Conservation (phyloP, 108 stramenopile species). For the Seminavis robusta region DNA sequence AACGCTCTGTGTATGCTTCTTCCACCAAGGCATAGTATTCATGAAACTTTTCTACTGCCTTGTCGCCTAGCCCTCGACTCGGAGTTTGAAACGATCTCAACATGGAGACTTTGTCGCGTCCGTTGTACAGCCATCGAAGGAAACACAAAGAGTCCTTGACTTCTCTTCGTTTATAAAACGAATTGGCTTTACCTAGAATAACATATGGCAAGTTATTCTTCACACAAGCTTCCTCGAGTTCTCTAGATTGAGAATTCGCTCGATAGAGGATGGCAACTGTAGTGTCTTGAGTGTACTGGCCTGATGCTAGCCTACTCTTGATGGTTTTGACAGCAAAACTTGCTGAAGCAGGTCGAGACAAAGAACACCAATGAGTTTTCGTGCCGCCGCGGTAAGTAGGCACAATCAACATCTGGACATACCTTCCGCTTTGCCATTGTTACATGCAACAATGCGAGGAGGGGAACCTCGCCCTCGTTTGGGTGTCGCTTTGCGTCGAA, state of each 20-base stretch:
- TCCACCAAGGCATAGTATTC: constrained; percentile 55
- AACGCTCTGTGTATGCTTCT: constrained; percentile 10
- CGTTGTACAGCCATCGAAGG: constrained; percentile 66
- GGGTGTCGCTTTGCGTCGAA: constrained; percentile 71
- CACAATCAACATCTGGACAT: too few species aligned
- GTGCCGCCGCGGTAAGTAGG: too few species aligned
- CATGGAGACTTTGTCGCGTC: constrained; percentile 65
- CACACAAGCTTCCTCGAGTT: constrained; percentile 88
- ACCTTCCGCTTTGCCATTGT: constrained; percentile 67
- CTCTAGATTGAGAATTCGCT: constrained; percentile 88
- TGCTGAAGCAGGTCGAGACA: constrained; percentile 19
- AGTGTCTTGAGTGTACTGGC: constrained; percentile 27
- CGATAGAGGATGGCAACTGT: constrained; percentile 84
- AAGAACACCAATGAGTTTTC: too few species aligned
- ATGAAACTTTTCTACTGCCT: constrained; percentile 49
- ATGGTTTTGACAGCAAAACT: constrained; percentile 66
- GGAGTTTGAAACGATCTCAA: constrained; percentile 70
- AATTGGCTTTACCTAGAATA: constrained; percentile 63
- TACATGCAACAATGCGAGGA: constrained; percentile 66
- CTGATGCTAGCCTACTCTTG: constrained; percentile 45
- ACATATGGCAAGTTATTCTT: constrained; percentile 66
- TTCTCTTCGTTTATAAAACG: constrained; percentile 77
- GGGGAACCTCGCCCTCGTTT: constrained; percentile 67
- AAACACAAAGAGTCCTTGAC: constrained; percentile 80
- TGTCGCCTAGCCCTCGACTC: constrained; percentile 65